A percentile compares a stretch with the other conserved stretches of the same genome.
phyloP scores from a whole-genome alignment of 768 basidiomycete genomes.

The Leucocoprinus birnbaumii region DNA sequence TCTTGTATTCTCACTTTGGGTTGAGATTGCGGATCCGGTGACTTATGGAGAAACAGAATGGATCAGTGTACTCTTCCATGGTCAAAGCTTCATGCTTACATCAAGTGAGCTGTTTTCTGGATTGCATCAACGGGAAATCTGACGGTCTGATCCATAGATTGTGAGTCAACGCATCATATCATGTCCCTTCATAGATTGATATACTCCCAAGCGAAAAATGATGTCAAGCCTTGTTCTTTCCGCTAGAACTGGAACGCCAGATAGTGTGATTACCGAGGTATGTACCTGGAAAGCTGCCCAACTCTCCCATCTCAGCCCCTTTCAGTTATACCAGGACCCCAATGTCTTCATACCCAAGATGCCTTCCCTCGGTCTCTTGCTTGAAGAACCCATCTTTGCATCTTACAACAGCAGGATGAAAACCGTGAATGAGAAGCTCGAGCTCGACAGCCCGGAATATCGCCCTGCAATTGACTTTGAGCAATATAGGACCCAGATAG shows the following conservation, averaged over 20 bases:
- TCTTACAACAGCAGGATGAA: constrained; percentile 67
- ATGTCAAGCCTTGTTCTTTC: constrained; percentile 81
- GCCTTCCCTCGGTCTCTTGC: constrained; percentile 88
- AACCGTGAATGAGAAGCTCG: constrained; percentile 46
- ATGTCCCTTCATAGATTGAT: background rate
- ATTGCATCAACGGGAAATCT: background rate
- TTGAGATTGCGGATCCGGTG: constrained; percentile 77
- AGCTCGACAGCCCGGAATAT: constrained; percentile 55
- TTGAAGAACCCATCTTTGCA: constrained; percentile 84
- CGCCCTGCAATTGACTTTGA: constrained; percentile 76
- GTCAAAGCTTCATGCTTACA: constrained; percentile 99
- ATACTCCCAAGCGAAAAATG: constrained; percentile 89
- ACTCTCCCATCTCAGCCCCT: background rate
- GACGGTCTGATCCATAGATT: constrained; percentile 34
- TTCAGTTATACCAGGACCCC: constrained; percentile 73
- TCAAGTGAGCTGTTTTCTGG: constrained; percentile 58
- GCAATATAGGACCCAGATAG: constrained; percentile 60
- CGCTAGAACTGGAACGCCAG: constrained; percentile 72
- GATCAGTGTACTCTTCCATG: constrained; percentile 91
- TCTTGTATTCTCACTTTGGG: background rate
- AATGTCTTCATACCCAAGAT: constrained; percentile 90
- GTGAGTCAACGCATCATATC: constrained; percentile 28
- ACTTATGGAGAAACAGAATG: constrained; percentile 93
- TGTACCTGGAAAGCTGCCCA: background rate
- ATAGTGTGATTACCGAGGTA: constrained; percentile 74